A percentile compares a stretch with the other conserved stretches of the same genome.
Evolutionary conservation across 345 rosid species (phyloP).

Genomic region (Lenwebbia sp.): DNA sequence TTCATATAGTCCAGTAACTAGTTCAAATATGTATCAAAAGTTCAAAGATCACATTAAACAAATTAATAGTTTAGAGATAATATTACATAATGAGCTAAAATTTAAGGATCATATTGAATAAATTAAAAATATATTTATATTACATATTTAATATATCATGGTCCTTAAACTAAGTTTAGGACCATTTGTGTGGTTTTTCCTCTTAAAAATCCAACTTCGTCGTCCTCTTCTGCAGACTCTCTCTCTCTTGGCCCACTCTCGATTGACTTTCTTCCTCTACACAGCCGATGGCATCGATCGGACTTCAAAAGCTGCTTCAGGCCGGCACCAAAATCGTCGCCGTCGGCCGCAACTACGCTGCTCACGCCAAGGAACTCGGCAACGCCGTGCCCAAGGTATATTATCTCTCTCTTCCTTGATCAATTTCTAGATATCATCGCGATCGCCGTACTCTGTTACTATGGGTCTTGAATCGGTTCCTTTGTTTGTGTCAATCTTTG

Average conservation of each 20-base stretch:
- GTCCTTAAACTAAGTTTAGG: no score
- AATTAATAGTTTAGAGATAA: no score
- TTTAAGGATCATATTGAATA: no score
- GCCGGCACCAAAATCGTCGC: conserved; percentile 80
- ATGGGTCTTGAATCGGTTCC: not conserved
- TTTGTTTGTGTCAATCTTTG: not conserved
- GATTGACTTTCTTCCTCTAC: not conserved
- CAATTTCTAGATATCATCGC: not conserved
- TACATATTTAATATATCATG: no score
- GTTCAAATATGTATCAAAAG: no score
- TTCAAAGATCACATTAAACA: no score
- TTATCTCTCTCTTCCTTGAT: not conserved
- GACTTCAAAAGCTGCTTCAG: conserved; percentile 51
- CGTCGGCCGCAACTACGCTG: conserved; percentile 93
- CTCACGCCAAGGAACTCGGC: conserved; percentile 96
- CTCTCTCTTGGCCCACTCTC: not conserved
- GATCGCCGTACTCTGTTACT: not conserved
- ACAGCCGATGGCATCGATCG: conserved; percentile 14
- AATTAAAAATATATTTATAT: no score
- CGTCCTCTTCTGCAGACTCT: not conserved
- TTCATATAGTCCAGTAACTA: no score
- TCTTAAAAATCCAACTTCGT: not conserved
- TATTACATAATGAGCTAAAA: no score
- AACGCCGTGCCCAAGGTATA: conserved; percentile 80
- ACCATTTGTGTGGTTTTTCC: no score